phyloP scores from a whole-genome alignment of 2,329 filamentous ascomycete species.

The Sclerotinia spermophila region DNA sequence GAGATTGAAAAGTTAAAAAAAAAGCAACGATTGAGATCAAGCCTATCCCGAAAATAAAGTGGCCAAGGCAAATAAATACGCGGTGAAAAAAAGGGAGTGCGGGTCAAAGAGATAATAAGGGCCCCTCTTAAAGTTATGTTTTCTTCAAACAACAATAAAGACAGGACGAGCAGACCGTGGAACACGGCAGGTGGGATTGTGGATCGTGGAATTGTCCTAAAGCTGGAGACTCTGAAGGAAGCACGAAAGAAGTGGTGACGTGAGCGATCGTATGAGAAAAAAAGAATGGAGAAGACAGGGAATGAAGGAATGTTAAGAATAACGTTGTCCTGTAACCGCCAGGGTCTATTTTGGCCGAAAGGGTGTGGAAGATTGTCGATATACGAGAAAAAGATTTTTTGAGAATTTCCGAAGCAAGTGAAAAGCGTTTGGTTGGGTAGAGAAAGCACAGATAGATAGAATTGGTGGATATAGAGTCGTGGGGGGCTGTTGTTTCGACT shows the following conservation, averaged over 20 bases:
- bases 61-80: constrained; percentile 8
- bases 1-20: background rate
- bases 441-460: background rate
- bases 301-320: background rate
- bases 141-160: background rate
- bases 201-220: constrained; percentile 15
- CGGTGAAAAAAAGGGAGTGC: constrained; percentile 13
- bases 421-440: background rate
- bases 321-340: background rate
- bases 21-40: constrained; percentile 5
- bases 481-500: constrained; percentile 10
- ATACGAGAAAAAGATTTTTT: background rate
- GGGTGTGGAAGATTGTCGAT: background rate
- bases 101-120: constrained; percentile 6
- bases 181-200: constrained; percentile 11
- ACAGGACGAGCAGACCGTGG: constrained; percentile 8
- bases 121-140: constrained; percentile 8
- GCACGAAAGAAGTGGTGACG: constrained; percentile 14
- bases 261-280: background rate
- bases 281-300: background rate
- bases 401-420: background rate
- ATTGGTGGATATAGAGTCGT: constrained; percentile 4
- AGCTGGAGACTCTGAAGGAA: constrained; percentile 1
- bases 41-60: constrained; percentile 3
- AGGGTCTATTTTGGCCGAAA: constrained; percentile 4